Percentiles rank a stretch among this genome's conserved stretches.
Conservation (phyloP, 2,329 filamentous ascomycete genomes). For the Salinomyces thailandicus region DNA sequence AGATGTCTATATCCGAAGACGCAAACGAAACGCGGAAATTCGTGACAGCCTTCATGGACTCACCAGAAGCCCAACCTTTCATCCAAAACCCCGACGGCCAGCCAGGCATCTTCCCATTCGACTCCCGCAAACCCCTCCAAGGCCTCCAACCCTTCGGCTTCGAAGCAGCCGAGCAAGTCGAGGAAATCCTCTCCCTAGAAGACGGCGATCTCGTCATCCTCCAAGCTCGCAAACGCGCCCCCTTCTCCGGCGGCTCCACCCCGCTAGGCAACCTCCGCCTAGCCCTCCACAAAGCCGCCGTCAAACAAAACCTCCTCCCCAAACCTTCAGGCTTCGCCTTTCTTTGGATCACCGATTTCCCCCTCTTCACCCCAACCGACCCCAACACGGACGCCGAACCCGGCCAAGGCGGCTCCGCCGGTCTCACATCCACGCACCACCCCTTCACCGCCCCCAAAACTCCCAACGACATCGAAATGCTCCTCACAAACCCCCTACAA, state of each 20-base stretch:
- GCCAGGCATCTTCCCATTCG: constrained; percentile 67
- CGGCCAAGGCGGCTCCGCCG: constrained; percentile 70
- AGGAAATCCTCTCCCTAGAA: constrained; percentile 44
- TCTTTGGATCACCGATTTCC: constrained; percentile 83
- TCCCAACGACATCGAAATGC: constrained; percentile 59
- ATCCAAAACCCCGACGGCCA: constrained; percentile 62
- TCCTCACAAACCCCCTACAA: constrained; percentile 59
- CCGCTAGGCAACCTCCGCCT: constrained; percentile 61
- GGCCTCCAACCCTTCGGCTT: constrained; percentile 72
- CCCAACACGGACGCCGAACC: constrained; percentile 49
- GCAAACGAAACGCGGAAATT: constrained; percentile 50
- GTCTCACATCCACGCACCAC: constrained; percentile 82
- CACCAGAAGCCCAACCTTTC: constrained; percentile 47
- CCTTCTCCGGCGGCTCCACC: constrained; percentile 63
- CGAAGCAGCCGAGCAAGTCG: constrained; percentile 51
- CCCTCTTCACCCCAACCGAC: constrained; percentile 74
- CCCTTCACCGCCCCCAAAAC: constrained; percentile 85
- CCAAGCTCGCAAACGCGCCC: constrained; percentile 60
- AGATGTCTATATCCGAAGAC: constrained; percentile 48
- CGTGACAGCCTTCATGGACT: constrained; percentile 60
- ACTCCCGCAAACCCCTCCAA: constrained; percentile 60
- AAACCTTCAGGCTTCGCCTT: constrained; percentile 50
- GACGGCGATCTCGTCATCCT: constrained; percentile 72
- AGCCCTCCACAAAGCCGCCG: constrained; percentile 57
- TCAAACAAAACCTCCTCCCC: constrained; percentile 49